Percentiles rank a stretch among this genome's conserved stretches.
Conservation (phyloP, 306 rosid genomes). For the Sechiopsis laciniata region DNA sequence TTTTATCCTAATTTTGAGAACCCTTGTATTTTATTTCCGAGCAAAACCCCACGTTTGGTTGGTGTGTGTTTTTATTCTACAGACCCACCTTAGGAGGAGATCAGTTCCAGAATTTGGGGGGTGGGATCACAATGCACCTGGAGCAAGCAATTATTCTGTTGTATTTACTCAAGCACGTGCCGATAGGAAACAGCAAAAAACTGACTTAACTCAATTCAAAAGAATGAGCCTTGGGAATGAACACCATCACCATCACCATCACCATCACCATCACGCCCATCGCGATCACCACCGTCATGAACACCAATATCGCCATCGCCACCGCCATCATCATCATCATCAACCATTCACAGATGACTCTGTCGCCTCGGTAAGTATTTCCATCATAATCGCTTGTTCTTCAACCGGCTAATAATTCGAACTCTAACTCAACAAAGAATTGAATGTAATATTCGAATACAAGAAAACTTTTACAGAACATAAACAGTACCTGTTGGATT, state of each 20-base stretch:
- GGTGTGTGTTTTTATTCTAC: background rate
- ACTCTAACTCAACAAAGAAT: background rate
- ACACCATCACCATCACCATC: conserved; percentile 28
- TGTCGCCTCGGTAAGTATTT: conserved; percentile 4
- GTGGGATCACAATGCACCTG: conserved; percentile 52
- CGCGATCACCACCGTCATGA: background rate
- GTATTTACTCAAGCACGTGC: conserved; percentile 68
- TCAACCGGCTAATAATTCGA: background rate
- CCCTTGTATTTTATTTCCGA: too few relatives aligned
- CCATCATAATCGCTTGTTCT: background rate
- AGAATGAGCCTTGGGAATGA: conserved; percentile 39
- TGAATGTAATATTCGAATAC: background rate
- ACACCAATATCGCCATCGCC: background rate
- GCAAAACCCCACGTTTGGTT: too few relatives aligned
- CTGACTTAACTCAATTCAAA: conserved; percentile 40
- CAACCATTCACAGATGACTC: background rate
- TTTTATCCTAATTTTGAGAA: too few relatives aligned
- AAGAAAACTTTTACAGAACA: background rate
- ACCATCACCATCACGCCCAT: background rate
- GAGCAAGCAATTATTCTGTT: conserved; percentile 56
- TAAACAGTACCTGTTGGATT: background rate
- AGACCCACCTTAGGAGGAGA: conserved; percentile 47
- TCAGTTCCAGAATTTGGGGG: conserved; percentile 88
- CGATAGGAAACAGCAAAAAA: conserved; percentile 49
- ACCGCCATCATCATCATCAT: background rate